Evolutionary conservation across 768 basidiomycete species (phyloP).

Genomic region (Collybia nuda): DNA sequence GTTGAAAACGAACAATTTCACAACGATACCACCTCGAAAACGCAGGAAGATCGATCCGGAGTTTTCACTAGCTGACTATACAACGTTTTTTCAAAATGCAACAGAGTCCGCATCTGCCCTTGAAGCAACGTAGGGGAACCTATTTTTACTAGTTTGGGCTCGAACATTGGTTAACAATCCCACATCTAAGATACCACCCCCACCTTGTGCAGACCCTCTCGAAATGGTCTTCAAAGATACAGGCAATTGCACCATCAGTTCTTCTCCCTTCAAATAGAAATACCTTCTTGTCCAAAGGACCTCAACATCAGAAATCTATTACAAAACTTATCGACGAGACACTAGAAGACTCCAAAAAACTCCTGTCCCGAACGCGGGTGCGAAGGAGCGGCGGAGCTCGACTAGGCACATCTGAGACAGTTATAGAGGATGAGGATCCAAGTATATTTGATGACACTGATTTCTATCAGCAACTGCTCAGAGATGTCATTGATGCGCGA

Average conservation of each 20-base stretch:
- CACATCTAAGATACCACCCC: slow-evolving; percentile 60
- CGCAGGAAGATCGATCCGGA: slow-evolving; percentile 43
- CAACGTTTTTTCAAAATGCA: slow-evolving; percentile 40
- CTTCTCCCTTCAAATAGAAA: slow-evolving; percentile 71
- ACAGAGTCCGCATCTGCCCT: slow-evolving; percentile 40
- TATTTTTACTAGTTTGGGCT: neutral
- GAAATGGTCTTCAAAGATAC: slow-evolving; percentile 97
- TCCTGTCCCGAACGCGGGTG: slow-evolving; percentile 63
- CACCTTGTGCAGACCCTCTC: slow-evolving; percentile 73
- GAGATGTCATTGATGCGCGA: slow-evolving; percentile 85
- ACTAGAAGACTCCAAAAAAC: slow-evolving; percentile 53
- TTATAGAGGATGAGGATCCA: slow-evolving; percentile 30
- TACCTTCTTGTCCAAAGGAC: slow-evolving; percentile 58
- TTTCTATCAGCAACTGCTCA: slow-evolving; percentile 89
- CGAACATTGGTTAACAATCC: neutral
- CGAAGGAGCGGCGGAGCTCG: slow-evolving; percentile 49
- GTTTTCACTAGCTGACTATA: slow-evolving; percentile 27
- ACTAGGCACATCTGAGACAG: slow-evolving; percentile 34
- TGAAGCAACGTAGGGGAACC: slow-evolving; percentile 47
- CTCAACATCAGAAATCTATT: slow-evolving; percentile 59
- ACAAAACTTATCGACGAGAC: slow-evolving; percentile 79
- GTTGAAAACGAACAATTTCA: slow-evolving; percentile 45
- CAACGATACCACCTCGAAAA: slow-evolving; percentile 55
- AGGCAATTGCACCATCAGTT: slow-evolving; percentile 83
- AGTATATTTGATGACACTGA: slow-evolving; percentile 87